These are phyloP conservation scores for Diaporthe nobilis DNA, from an alignment of 2,329 filamentous ascomycete species.

Conservation along the genomic window DNA sequence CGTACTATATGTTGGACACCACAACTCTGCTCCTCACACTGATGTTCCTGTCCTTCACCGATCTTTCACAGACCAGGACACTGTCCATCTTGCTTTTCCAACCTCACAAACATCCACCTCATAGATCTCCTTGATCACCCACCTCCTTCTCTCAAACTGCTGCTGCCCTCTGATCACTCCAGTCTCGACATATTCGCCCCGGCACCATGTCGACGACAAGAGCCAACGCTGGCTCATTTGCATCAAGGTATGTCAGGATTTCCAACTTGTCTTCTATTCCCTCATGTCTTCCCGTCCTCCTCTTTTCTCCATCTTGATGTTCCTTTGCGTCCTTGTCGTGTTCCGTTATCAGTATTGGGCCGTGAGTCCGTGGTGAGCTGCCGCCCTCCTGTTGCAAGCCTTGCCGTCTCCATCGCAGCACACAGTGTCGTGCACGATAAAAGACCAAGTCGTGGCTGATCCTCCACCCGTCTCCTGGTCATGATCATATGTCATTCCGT, in stretches of 20 bases:
- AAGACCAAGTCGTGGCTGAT: no score
- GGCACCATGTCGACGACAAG: neutral
- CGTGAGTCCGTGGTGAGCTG: neutral
- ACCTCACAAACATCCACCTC: neutral
- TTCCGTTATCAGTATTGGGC: no score
- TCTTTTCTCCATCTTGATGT: neutral
- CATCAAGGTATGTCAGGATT: neutral
- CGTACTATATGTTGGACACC: neutral
- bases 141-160: neutral
- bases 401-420: neutral
- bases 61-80: neutral
- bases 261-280: neutral
- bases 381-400: neutral
- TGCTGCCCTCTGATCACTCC: neutral
- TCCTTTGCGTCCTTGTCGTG: no score
- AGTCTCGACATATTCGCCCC: no score
- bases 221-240: neutral
- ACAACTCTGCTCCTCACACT: neutral
- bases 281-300: no score
- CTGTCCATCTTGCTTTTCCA: neutral
- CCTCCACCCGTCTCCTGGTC: no score
- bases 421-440: neutral
- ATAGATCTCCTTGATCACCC: neutral
- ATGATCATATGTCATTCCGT: no score
- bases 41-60: neutral